Evolutionary conservation across 2,329 filamentous ascomycete species (phyloP).

Genomic region (Penicillium janthinellum): DNA sequence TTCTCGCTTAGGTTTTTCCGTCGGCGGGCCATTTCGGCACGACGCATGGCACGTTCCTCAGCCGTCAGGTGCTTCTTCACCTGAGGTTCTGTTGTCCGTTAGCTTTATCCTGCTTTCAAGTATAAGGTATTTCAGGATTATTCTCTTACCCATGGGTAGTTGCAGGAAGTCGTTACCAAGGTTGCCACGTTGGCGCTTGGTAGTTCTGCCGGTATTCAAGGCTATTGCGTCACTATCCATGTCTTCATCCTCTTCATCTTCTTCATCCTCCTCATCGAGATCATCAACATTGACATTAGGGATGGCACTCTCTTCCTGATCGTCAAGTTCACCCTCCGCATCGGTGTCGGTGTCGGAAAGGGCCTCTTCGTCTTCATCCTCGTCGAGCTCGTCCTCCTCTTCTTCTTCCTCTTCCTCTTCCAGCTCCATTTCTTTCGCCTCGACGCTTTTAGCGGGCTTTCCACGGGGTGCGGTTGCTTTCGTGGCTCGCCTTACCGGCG

Average conservation of each 20-base stretch:
- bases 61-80: constrained; percentile 72
- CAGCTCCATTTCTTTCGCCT: constrained; percentile 51
- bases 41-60: constrained; percentile 71
- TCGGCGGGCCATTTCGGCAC: constrained; percentile 72
- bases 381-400: constrained; percentile 34
- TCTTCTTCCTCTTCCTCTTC: constrained; percentile 30
- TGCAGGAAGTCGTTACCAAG: constrained; percentile 55
- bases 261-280: constrained; percentile 44
- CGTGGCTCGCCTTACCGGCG: constrained; percentile 40
- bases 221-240: constrained; percentile 48
- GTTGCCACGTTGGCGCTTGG: constrained; percentile 66
- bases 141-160: constrained; percentile 57
- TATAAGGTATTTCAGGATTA: not conserved
- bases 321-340: constrained; percentile 51
- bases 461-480: constrained; percentile 41
- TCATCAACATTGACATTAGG: constrained; percentile 44
- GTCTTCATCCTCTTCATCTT: constrained; percentile 46
- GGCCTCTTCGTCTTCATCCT: constrained; percentile 56
- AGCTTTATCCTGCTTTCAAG: constrained; percentile 8
- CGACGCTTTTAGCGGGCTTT: constrained; percentile 46
- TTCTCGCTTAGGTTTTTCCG: constrained; percentile 75
- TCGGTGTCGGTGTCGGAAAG: constrained; percentile 51
- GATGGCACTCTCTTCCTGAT: constrained; percentile 51
- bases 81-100: constrained; percentile 58
- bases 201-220: constrained; percentile 65